These are phyloP conservation scores for Venturia effusa DNA, from an alignment of 2,329 filamentous ascomycete genomes.

Conservation along the genomic window DNA sequence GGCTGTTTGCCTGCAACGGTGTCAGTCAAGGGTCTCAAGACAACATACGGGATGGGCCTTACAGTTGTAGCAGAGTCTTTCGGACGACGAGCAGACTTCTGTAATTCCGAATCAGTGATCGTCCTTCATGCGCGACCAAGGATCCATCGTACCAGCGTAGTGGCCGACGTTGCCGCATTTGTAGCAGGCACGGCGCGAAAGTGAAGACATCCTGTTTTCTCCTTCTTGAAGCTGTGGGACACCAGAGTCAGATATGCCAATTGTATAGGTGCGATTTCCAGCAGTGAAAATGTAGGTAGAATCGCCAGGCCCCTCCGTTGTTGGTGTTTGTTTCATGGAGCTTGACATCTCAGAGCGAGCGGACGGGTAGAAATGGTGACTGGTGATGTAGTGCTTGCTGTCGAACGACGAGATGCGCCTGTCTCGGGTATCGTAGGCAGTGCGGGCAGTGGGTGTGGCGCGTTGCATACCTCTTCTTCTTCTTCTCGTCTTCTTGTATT, in stretches of 20 bases:
- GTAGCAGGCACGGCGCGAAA: constrained; percentile 43
- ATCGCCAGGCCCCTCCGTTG: neutral
- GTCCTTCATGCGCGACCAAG: constrained; percentile 16
- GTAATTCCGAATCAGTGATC: constrained; percentile 19
- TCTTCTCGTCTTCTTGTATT: neutral
- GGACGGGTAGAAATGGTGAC: neutral
- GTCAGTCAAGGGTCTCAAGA: neutral
- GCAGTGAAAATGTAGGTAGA: constrained; percentile 2
- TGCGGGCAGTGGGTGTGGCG: neutral
- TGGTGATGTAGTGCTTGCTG: neutral
- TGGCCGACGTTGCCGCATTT: constrained; percentile 43
- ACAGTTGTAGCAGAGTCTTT: constrained; percentile 99
- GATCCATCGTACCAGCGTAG: constrained; percentile 35
- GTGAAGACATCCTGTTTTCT: constrained; percentile 36
- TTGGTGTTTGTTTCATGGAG: neutral
- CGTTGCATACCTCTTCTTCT: constrained; percentile 3
- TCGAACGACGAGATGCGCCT: neutral
- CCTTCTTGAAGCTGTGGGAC: constrained; percentile 6
- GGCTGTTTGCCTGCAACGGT: constrained; percentile 61
- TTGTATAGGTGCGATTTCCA: constrained; percentile 5
- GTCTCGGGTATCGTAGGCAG: constrained; percentile 1
- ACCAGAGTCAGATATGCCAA: constrained; percentile 9
- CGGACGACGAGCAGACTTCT: constrained; percentile 95
- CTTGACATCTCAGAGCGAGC: neutral
- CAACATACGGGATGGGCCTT: constrained; percentile 29